Percentiles rank a stretch among this genome's conserved stretches.
Evolutionary conservation across 768 basidiomycete species (phyloP).

Genomic region (Tylopilus balloui): DNA sequence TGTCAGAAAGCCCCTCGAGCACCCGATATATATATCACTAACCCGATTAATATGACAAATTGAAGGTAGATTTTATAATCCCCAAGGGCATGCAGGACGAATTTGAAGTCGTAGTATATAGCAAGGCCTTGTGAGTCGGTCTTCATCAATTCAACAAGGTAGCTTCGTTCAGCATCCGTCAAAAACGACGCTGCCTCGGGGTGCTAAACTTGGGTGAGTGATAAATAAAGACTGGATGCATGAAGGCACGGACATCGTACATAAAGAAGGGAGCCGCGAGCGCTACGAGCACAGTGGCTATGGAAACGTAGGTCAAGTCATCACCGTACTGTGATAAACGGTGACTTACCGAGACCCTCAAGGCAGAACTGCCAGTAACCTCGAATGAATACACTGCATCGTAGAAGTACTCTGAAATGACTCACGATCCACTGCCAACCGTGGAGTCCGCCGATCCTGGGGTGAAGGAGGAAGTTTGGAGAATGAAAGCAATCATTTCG

Average conservation of each 20-base stretch:
- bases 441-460: not conserved
- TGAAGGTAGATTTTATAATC: not conserved
- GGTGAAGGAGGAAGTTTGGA: not conserved
- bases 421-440: slow-evolving; percentile 3
- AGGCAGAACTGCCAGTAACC: not conserved
- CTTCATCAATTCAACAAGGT: not conserved
- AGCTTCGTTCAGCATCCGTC: not conserved
- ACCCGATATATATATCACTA: too few species aligned
- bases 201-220: not conserved
- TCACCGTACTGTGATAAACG: not conserved
- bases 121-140: not conserved
- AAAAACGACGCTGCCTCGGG: not conserved
- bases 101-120: not conserved
- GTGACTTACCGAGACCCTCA: not conserved
- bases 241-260: not conserved
- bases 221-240: not conserved
- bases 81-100: not conserved
- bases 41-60: not conserved
- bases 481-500: not conserved
- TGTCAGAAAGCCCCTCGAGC: not conserved
- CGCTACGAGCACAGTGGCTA: not conserved
- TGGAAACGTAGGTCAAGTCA: not conserved
- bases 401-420: too few species aligned
- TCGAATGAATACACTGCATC: not conserved
- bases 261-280: not conserved